Evolutionary conservation across 768 basidiomycete species (phyloP).

Genomic region (Mycena epipterygia): DNA sequence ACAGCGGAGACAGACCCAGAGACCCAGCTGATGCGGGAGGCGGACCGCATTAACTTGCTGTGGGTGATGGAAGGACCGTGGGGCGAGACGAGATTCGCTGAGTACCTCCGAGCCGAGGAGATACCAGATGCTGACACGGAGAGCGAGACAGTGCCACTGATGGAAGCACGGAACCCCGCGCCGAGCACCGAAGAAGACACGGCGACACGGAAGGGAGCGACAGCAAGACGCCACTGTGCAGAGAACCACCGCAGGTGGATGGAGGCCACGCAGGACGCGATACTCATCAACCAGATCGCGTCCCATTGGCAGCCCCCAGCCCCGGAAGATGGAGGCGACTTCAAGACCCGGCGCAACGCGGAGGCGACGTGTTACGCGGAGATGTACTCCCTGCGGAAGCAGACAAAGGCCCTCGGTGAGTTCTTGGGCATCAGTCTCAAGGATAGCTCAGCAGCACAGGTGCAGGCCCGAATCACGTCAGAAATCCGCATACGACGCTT

Average conservation of each 20-base stretch:
- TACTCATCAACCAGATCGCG: not conserved
- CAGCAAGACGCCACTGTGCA: not conserved
- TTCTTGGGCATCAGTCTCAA: not conserved
- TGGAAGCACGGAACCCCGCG: too few species aligned
- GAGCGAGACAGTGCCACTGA: too few species aligned
- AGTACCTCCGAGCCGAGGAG: not conserved
- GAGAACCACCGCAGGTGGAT: not conserved
- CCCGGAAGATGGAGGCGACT: not conserved
- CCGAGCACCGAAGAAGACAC: too few species aligned
- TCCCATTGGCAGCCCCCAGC: not conserved
- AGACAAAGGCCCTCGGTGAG: not conserved
- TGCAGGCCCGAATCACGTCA: not conserved
- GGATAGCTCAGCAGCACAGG: not conserved
- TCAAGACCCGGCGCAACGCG: not conserved
- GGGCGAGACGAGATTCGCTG: not conserved
- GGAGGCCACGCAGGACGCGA: not conserved
- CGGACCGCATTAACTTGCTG: not conserved
- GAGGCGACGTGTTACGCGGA: not conserved
- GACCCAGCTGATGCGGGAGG: not conserved
- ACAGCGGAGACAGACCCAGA: not conserved
- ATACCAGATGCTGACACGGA: too few species aligned
- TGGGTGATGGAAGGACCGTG: not conserved
- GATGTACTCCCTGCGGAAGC: not conserved
- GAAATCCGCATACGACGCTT: not conserved
- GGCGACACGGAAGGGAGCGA: not conserved